Evolutionary conservation across 345 rosid genomes (phyloP).

Genomic region (Cochlearia excelsa): DNA sequence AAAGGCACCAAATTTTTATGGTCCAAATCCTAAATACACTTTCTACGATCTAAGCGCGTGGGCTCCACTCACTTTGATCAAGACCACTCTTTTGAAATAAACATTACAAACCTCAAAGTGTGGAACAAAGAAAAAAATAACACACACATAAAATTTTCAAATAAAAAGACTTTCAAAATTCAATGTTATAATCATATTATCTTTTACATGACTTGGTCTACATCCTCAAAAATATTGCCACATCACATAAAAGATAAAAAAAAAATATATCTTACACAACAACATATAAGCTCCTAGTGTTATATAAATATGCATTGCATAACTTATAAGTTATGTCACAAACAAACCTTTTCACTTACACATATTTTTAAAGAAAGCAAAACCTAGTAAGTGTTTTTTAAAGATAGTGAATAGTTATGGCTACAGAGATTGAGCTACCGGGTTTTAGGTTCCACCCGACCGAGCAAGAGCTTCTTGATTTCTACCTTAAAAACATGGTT

Average conservation of each 20-base stretch:
- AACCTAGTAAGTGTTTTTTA: slow-evolving; percentile 23
- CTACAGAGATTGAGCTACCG: slow-evolving; percentile 55
- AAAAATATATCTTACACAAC: background rate
- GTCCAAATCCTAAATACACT: slow-evolving; percentile 16
- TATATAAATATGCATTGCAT: slow-evolving; percentile 26
- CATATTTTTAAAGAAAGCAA: slow-evolving; percentile 4
- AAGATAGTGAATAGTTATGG: slow-evolving; percentile 31
- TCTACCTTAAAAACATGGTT: slow-evolving; percentile 74
- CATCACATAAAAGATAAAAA: slow-evolving; percentile 22
- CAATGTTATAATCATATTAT: slow-evolving; percentile 21
- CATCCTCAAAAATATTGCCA: background rate
- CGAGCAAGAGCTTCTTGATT: slow-evolving; percentile 83
- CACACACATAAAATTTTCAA: slow-evolving; percentile 1
- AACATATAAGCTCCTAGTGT: slow-evolving; percentile 18
- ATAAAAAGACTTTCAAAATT: slow-evolving; percentile 13
- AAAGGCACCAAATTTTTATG: background rate
- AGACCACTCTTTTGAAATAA: slow-evolving; percentile 9
- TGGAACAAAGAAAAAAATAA: background rate
- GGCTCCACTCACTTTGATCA: slow-evolving; percentile 37
- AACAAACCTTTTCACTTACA: slow-evolving; percentile 30
- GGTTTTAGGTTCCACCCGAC: slow-evolving; percentile 97
- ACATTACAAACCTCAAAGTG: slow-evolving; percentile 21
- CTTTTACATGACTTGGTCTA: slow-evolving; percentile 35
- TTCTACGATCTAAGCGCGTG: slow-evolving; percentile 34
- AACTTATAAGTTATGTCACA: slow-evolving; percentile 21